Conservation (phyloP, 352 stramenopile species). For the Pythium aphanidermatum region DNA sequence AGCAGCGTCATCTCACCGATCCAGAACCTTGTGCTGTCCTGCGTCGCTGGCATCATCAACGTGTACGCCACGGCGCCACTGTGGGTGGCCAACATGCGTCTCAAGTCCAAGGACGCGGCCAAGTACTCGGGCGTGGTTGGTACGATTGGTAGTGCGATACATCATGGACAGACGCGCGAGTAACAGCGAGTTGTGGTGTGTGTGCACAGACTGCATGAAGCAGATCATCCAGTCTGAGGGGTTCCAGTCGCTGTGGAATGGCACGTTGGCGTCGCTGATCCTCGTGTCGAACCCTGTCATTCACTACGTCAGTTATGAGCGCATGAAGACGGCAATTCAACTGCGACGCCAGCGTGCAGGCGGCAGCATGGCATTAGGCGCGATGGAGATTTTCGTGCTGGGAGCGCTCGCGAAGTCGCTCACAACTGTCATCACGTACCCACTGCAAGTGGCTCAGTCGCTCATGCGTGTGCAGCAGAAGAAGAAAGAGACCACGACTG, state of each 20-base stretch:
- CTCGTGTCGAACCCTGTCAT: slow-evolving; percentile 95
- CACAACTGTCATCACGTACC: slow-evolving; percentile 92
- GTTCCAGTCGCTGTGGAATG: slow-evolving; percentile 86
- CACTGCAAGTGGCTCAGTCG: slow-evolving; percentile 91
- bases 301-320: slow-evolving; percentile 94
- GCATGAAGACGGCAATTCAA: slow-evolving; percentile 77
- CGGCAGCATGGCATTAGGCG: slow-evolving; percentile 32
- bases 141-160: slow-evolving; percentile 8
- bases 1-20: slow-evolving; percentile 36
- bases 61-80: slow-evolving; percentile 80
- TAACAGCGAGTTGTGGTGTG: neutral
- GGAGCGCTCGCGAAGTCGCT: slow-evolving; percentile 90
- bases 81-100: slow-evolving; percentile 92
- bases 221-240: slow-evolving; percentile 73
- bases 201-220: slow-evolving; percentile 31
- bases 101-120: slow-evolving; percentile 80
- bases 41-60: slow-evolving; percentile 86
- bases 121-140: slow-evolving; percentile 46
- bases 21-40: slow-evolving; percentile 56
- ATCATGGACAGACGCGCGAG: neutral
- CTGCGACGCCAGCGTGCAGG: slow-evolving; percentile 22
- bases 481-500: too few relatives aligned
- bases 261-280: slow-evolving; percentile 87
- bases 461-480: slow-evolving; percentile 77
- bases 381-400: slow-evolving; percentile 88